A percentile compares a stretch with the other conserved stretches of the same genome.
These are phyloP conservation scores for Chlamydomonas schloesseri DNA, from an alignment of 139 green algal species.

Conservation along the genomic window DNA sequence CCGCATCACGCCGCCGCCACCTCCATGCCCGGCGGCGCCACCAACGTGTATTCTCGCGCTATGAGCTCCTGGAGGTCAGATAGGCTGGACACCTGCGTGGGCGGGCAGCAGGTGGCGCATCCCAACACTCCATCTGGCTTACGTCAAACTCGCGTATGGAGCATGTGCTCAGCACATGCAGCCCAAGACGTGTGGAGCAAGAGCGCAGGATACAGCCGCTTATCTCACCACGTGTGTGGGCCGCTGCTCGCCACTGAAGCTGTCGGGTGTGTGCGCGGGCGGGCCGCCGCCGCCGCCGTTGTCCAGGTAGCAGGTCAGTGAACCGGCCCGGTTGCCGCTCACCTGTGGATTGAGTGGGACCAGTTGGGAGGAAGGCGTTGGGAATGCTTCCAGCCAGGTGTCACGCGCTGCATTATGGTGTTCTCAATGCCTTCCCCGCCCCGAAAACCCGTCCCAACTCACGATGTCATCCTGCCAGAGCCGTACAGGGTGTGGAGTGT, in stretches of 20 bases:
- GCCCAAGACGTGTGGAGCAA: too few relatives aligned
- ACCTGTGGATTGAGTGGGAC: conserved; percentile 29
- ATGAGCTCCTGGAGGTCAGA: conserved; percentile 66
- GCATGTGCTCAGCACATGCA: too few relatives aligned
- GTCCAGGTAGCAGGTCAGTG: conserved; percentile 82
- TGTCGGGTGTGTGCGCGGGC: conserved; percentile 20
- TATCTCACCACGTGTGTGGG: conserved; percentile 69
- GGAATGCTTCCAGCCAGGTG: too few relatives aligned
- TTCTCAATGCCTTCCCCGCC: too few relatives aligned
- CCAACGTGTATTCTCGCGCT: conserved; percentile 48
- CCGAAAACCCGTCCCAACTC: too few relatives aligned
- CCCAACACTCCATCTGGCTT: too few relatives aligned
- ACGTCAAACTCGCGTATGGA: too few relatives aligned
- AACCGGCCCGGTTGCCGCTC: conserved; percentile 80
- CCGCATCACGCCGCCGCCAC: too few relatives aligned
- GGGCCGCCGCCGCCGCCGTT: conserved; percentile 31
- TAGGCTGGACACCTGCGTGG: conserved; percentile 39
- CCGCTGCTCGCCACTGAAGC: conserved; percentile 66
- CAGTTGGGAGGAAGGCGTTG: not conserved
- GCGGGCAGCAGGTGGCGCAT: too few relatives aligned
- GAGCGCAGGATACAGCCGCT: too few relatives aligned
- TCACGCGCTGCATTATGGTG: too few relatives aligned
- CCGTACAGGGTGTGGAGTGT: too few relatives aligned
- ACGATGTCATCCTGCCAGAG: conserved; percentile 80
- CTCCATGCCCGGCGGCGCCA: conserved; percentile 33